Evolutionary conservation across 352 stramenopile species (phyloP), one percentile per base, ranked within the genome.

Genomic region (Achlya hypogyna): DNA sequence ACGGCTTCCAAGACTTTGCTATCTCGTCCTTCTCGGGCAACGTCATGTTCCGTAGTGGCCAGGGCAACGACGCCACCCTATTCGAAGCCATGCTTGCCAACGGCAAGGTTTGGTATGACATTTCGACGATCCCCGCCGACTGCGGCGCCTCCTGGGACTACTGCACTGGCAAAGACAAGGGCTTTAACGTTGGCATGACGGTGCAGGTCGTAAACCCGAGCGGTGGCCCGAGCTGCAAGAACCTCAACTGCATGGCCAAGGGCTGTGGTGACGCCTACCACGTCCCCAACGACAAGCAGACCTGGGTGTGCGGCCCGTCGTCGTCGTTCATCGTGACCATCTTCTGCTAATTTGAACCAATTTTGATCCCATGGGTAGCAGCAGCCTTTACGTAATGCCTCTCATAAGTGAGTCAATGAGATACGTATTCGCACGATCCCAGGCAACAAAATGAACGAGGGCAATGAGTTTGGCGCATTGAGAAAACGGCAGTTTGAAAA

Each of bases 171-270:
- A 66, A 66, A 45, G 79, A 75, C 29, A 70, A 80, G 20, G 79
- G 80, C 45, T 91, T 82, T 71, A 89, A 89, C 74, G 71, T 87
- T 32, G 51, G 80, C 53, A 88, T 91, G 78, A 76, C 78, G 72
- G 88, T 91, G 65, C 69, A 71, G n/a, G 79, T 80, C 6, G 69
- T 52, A 51, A 45, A 70, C 20, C 72, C 72, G 3, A 65, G 85
- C 22, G 53, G 27, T 45, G 66, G 68, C 35, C 59, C 65, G 4
- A 78, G 78, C 68, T 91, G 79, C 58, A 54, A 71, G 8, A 56
- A 74, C 38, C 75, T 86, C 59, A 83, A 74, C 29, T 87, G 79
- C 62, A 74, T 83, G 70, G 63, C 60, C 27, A 75, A 90, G 52
- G 78, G 75, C 18, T 90, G 81, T 42, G 25, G 35, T 20, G 81